Evolutionary conservation across 2,329 filamentous ascomycete genomes (phyloP), one percentile per base, ranked within the genome.

Genomic region (Pestalotiopsis sp.): DNA sequence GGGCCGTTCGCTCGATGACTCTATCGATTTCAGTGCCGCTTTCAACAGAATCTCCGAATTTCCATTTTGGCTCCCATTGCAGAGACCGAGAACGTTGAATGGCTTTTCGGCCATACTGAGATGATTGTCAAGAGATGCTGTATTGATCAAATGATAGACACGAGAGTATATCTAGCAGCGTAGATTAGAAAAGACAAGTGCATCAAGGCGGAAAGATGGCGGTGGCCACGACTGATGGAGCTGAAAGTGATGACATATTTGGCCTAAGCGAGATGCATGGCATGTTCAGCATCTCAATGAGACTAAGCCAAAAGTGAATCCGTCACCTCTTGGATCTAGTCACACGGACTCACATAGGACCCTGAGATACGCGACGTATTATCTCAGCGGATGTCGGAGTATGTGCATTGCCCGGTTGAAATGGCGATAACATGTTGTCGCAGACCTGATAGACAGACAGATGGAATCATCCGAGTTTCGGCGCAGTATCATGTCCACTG

Each of bases 1-100:
- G 31, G 64, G 49, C 17, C 31, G 14, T 6, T 45, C 7, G 13
- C 4, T 66, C 4, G 64, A 20, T 9, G 23, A n/a, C 45, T 66
- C 23, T 12, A 66, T 7, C 6, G 23, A 17, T 38, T 66, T 23
- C 5, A 66, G 31, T 31, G 64, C 64, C 23, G 31, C 49, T 14
- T 66, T 66, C 20, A 66, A 45, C n/a, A 66, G 45, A 27, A 58
- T 39, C 14, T 66, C 64, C 5, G 64, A 66, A 9, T 66, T 66
- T 36, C 64, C 64, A 4, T 45, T 13, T 13, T n/a, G 52, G 12
- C 64, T 66, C 20, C 64, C 64, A 58, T 66, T 66, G 45, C 64
- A 66, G 13, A 66, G 64, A 9, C 64, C 64, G 23, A 66, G 64
- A 20, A 66, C 20, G 11, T 58, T 20, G 64, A 57, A 66, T 38